Evolutionary conservation across 106 monocot genomes (phyloP).

Genomic region (Dactylorhiza incarnata): DNA sequence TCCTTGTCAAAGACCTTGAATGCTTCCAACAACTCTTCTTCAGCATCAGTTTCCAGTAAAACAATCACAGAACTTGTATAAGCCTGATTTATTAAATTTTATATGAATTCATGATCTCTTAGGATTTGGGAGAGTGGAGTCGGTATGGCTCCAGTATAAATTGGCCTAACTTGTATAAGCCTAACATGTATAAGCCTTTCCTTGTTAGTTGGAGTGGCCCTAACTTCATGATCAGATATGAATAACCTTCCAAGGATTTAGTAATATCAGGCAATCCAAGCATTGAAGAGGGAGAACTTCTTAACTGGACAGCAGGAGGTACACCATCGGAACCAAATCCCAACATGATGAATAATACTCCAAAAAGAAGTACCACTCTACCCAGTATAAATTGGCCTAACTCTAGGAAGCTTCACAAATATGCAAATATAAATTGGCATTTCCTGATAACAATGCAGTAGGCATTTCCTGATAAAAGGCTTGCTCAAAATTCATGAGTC

Average conservation of each 20-base stretch:
- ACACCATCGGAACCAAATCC: constrained; percentile 88
- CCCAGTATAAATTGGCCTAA: no score
- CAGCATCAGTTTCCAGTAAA: no score
- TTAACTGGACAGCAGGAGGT: constrained; percentile 70
- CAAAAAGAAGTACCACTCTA: constrained; percentile 82
- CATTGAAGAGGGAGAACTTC: constrained; percentile 66
- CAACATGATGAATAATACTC: constrained; percentile 80
- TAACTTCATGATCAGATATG: constrained; percentile 83
- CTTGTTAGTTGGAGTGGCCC: constrained; percentile 91
- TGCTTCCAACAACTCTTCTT: no score
- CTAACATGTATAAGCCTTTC: constrained; percentile 92
- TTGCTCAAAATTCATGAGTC: background rate
- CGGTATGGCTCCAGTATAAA: no score
- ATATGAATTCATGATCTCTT: no score
- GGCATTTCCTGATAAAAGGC: no score
- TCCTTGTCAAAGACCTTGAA: no score
- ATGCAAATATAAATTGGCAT: background rate
- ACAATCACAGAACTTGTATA: no score
- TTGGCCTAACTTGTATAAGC: no score
- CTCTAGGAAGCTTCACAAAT: no score
- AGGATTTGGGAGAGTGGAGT: no score
- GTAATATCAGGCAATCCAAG: constrained; percentile 65
- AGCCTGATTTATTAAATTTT: no score
- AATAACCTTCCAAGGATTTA: constrained; percentile 74
- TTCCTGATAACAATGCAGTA: background rate